These are phyloP conservation scores for Diplodia seriata DNA, from an alignment of 2,329 filamentous ascomycete species.

Conservation along the genomic window DNA sequence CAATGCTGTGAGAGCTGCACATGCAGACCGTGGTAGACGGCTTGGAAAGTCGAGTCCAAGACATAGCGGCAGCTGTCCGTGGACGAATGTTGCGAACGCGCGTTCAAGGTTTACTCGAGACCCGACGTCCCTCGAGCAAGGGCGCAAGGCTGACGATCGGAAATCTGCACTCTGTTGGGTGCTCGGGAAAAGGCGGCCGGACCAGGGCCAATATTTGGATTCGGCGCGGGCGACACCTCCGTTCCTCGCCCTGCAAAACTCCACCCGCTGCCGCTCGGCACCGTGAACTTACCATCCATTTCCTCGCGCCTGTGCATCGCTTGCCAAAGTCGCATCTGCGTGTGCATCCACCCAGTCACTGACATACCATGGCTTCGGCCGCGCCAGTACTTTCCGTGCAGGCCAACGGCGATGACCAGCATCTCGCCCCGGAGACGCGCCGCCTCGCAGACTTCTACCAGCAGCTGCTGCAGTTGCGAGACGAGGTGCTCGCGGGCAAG, in stretches of 20 bases:
- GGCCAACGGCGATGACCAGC: conserved; percentile 46
- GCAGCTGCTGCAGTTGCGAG: conserved; percentile 80
- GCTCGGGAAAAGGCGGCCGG: conserved; percentile 12
- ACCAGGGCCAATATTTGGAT: conserved; percentile 25
- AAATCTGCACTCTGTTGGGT: background rate
- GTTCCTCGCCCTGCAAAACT: conserved; percentile 21
- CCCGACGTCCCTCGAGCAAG: too few relatives aligned
- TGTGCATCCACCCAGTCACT: conserved; percentile 12
- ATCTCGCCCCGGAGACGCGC: conserved; percentile 44
- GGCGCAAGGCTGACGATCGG: background rate
- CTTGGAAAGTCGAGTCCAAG: background rate
- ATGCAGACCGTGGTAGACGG: background rate
- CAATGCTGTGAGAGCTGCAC: background rate
- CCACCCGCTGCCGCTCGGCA: conserved; percentile 22
- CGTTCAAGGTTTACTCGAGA: background rate
- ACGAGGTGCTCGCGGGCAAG: conserved; percentile 79
- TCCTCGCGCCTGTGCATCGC: conserved; percentile 11
- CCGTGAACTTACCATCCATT: conserved; percentile 25
- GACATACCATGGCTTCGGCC: conserved; percentile 31
- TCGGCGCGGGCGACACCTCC: conserved; percentile 14
- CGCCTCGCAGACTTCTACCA: conserved; percentile 66
- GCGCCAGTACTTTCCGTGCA: conserved; percentile 38
- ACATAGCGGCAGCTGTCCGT: background rate
- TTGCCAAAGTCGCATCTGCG: conserved; percentile 11
- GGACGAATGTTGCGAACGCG: background rate